Percentiles rank a stretch among this genome's conserved stretches.
Evolutionary conservation across 306 rosid genomes (phyloP).

Genomic region (Cicer arietinum): DNA sequence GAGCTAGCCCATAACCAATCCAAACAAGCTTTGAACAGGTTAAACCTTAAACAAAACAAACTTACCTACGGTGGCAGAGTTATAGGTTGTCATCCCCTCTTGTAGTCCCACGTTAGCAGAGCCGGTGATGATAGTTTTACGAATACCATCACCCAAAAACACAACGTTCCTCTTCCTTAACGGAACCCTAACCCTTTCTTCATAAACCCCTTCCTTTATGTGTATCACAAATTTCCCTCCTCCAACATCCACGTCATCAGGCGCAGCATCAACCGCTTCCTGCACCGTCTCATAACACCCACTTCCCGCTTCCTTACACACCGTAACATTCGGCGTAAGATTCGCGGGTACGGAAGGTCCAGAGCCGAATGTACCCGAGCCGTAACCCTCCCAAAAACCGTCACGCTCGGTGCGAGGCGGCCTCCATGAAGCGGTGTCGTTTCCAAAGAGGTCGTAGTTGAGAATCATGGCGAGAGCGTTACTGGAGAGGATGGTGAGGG

Average conservation of each 20-base stretch:
- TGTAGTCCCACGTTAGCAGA: constrained; percentile 60
- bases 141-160: constrained; percentile 81
- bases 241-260: constrained; percentile 40
- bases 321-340: constrained; percentile 62
- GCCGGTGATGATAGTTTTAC: constrained; percentile 80
- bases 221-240: constrained; percentile 64
- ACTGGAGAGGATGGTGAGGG: constrained; percentile 57
- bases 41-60: constrained; percentile 7
- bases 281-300: constrained; percentile 74
- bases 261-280: constrained; percentile 77
- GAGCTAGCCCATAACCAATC: no score
- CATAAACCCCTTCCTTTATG: constrained; percentile 76
- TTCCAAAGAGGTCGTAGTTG: constrained; percentile 64
- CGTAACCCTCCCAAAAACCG: constrained; percentile 69
- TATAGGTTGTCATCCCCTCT: constrained; percentile 64
- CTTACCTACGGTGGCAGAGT: constrained; percentile 82
- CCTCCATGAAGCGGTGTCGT: constrained; percentile 61
- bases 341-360: constrained; percentile 42
- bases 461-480: constrained; percentile 79
- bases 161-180: constrained; percentile 76
- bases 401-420: constrained; percentile 83
- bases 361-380: neutral
- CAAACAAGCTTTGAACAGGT: no score
- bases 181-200: constrained; percentile 81
- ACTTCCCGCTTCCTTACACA: constrained; percentile 53